Percentiles rank a stretch among this genome's conserved stretches.
Conservation (phyloP, 2,329 filamentous ascomycete species). For the Hymenotorrendiella dingleyae region DNA sequence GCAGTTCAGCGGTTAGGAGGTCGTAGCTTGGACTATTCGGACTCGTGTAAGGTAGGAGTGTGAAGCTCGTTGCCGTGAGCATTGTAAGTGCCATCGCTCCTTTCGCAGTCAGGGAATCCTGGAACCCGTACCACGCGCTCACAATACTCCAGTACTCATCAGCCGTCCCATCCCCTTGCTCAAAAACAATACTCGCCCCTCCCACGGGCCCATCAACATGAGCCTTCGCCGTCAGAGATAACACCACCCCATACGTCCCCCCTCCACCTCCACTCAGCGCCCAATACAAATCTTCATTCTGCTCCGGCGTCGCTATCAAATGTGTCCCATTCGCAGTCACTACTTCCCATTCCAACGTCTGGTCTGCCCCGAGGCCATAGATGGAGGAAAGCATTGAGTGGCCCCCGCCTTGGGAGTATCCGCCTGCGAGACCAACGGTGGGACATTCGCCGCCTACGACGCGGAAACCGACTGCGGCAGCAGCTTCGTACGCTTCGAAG, state of each 20-base stretch:
- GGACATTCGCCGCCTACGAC: neutral
- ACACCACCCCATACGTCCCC: neutral
- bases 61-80: too few relatives aligned
- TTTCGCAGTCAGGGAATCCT: too few relatives aligned
- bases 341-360: neutral
- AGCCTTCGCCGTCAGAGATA: conserved; percentile 33
- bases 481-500: neutral
- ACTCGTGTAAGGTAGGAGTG: too few relatives aligned
- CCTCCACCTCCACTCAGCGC: neutral
- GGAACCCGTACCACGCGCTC: too few relatives aligned
- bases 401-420: neutral
- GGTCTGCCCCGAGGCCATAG: neutral
- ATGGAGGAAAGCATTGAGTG: neutral
- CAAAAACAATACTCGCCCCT: too few relatives aligned
- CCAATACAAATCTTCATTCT: conserved; percentile 1
- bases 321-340: neutral
- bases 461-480: neutral
- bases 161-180: too few relatives aligned
- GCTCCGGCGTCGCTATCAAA: neutral
- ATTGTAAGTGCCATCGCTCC: too few relatives aligned
- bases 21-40: too few relatives aligned
- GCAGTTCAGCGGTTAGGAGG: too few relatives aligned
- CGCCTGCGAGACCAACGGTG: neutral
- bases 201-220: too few relatives aligned
- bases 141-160: too few relatives aligned